Evolutionary conservation across 2,329 filamentous ascomycete genomes (phyloP), one percentile per base, ranked within the genome.

Genomic region (Sclerotinia sclerotiorum): DNA sequence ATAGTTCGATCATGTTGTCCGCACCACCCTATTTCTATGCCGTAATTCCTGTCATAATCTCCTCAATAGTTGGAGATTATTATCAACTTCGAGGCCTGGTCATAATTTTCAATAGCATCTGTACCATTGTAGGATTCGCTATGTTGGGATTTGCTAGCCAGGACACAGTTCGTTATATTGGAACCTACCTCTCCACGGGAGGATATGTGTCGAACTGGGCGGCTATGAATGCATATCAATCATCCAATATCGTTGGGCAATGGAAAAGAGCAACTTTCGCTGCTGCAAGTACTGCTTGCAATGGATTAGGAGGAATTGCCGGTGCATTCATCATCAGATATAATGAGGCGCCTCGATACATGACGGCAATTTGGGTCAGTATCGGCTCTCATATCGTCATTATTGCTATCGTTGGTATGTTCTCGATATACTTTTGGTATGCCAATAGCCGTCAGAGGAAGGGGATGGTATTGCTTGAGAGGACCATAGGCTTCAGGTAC

Each of bases 231-330:
- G 85, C 91, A 0, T 95, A 92, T 80, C 92, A 94, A 80, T 90
- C 91, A 55, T 95, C 94, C 80, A 96, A 96, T 79, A 90, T 96
- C 75, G 88, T 91, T 65, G 92, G 92, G 0, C 92, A 96, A 80
- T 96, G 92, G 91, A 96, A 94, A 81, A 87, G 93, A 66, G 92
- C 92, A 1, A 90, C 95, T 72, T 90, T 88, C 77, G 90, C 88
- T 69, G 90, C 92, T 3, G 89, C 88, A 0, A 84, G 94, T 13
- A 90, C 95, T 6, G 90, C 89, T 10, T 88, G 92, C 63, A 92
- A 92, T 17, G 92, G 91, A 1, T 81, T 96, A 24, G 92, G 92
- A 49, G 92, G 92, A 51, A 95, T 96, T 71, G 87, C 87, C 0
- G 91, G 91, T 1, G 88, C 85, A 74, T 91, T 87, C 74, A 89